Evolutionary conservation across 1,139 yeast species (phyloP).

Genomic region (Lipomyces yarrowii): DNA sequence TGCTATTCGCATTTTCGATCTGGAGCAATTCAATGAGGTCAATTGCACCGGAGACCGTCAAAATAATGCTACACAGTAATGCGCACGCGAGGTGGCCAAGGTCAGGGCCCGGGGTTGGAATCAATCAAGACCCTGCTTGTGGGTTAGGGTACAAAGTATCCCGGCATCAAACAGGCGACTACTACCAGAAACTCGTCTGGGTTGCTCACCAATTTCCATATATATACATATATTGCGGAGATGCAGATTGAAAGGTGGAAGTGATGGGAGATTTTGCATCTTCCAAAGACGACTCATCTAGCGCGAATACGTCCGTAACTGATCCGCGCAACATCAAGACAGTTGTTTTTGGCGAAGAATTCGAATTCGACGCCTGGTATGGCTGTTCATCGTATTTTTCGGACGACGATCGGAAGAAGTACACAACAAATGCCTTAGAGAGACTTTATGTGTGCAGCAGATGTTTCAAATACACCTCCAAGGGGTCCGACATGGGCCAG

Average conservation of each 20-base stretch:
- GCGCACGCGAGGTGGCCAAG: no score
- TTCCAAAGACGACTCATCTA: slow-evolving; percentile 9
- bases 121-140: no score
- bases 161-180: not conserved
- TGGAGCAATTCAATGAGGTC: not conserved
- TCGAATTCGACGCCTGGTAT: slow-evolving; percentile 78
- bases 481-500: slow-evolving; percentile 38
- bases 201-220: not conserved
- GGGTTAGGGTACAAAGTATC: not conserved
- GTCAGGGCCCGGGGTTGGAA: no score
- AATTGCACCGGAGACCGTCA: no score
- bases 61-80: no score
- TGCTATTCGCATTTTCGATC: not conserved
- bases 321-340: slow-evolving; percentile 57
- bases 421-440: slow-evolving; percentile 49
- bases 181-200: not conserved
- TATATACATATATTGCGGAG: not conserved
- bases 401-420: slow-evolving; percentile 14
- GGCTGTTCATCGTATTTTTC: slow-evolving; percentile 77
- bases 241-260: slow-evolving; percentile 4
- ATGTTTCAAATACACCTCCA: slow-evolving; percentile 78
- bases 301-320: not conserved
- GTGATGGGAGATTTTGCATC: slow-evolving; percentile 13
- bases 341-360: slow-evolving; percentile 62
- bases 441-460: slow-evolving; percentile 70